Percentiles rank a stretch among this genome's conserved stretches.
These are phyloP conservation scores for Geotrichum reessii DNA, from an alignment of 1,139 yeast genomes.

Conservation along the genomic window DNA sequence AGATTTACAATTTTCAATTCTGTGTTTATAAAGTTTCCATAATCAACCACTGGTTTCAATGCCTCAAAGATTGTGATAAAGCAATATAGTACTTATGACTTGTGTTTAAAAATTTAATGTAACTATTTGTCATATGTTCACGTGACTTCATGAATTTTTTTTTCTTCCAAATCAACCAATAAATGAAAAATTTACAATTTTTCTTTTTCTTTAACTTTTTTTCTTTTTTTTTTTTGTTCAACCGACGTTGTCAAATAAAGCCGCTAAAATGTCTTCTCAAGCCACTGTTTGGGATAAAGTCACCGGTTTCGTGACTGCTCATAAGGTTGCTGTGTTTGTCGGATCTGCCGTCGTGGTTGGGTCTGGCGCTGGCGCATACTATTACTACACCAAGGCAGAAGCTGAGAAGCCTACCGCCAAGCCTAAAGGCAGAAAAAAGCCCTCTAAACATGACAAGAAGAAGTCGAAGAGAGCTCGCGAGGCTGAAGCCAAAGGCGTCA, in stretches of 20 bases:
- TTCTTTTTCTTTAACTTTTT: background rate
- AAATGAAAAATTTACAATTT: background rate
- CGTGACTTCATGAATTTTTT: background rate
- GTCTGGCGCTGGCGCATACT: slow-evolving; percentile 33
- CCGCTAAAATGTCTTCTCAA: slow-evolving; percentile 13
- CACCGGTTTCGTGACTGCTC: slow-evolving; percentile 25
- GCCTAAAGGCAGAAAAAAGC: slow-evolving; percentile 26
- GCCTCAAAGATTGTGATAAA: too few relatives aligned
- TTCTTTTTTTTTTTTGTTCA: slow-evolving; percentile 1
- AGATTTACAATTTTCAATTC: background rate
- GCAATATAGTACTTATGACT: background rate
- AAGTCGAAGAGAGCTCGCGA: slow-evolving; percentile 23
- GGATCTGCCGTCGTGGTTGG: slow-evolving; percentile 33
- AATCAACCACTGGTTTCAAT: too few relatives aligned
- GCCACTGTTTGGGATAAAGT: slow-evolving; percentile 18
- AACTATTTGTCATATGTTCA: background rate
- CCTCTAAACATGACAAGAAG: slow-evolving; percentile 28
- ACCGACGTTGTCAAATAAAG: slow-evolving; percentile 1
- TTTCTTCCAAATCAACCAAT: background rate
- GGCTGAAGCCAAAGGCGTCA: slow-evolving; percentile 8
- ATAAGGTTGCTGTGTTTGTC: slow-evolving; percentile 33
- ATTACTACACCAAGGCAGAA: slow-evolving; percentile 21
- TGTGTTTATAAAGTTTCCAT: too few relatives aligned
- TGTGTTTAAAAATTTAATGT: background rate
- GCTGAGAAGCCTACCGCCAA: slow-evolving; percentile 15